These are phyloP conservation scores for Rhizopogon vinicolor DNA, from an alignment of 768 basidiomycete genomes.

Conservation along the genomic window DNA sequence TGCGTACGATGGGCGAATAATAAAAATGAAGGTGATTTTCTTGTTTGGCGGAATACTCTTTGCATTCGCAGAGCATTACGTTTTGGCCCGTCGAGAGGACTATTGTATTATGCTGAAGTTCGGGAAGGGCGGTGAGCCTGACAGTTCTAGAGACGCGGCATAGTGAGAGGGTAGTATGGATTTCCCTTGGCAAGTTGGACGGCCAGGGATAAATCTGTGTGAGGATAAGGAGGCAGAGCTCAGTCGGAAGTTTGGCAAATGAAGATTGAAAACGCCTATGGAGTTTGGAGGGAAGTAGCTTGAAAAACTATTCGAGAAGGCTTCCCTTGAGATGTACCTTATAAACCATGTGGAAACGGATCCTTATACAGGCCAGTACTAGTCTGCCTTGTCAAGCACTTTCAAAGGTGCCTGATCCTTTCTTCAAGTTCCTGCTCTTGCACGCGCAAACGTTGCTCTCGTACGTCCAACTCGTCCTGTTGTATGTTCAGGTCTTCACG, in stretches of 20 bases:
- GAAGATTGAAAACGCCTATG: background rate
- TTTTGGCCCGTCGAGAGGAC: background rate
- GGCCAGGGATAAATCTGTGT: constrained; percentile 9
- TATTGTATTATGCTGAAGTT: background rate
- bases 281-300: background rate
- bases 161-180: constrained; percentile 13
- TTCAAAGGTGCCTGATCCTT: background rate
- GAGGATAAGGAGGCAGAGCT: constrained; percentile 32
- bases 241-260: constrained; percentile 26
- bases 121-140: constrained; percentile 31
- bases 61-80: constrained; percentile 23
- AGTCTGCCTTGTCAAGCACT: too few relatives aligned
- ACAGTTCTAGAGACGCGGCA: constrained; percentile 29
- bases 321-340: too few relatives aligned
- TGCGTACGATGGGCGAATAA: constrained; percentile 12
- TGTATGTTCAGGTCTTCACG: background rate
- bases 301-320: too few relatives aligned
- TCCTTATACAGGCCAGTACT: too few relatives aligned
- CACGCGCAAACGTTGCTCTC: background rate
- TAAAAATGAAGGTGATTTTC: constrained; percentile 25
- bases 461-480: background rate
- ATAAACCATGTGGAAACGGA: too few relatives aligned
- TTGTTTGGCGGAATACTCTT: background rate
- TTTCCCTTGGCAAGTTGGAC: too few relatives aligned
- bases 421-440: background rate